Percentiles rank a stretch among this genome's conserved stretches.
Conservation (phyloP, 2,329 filamentous ascomycete genomes). For the Boeremia exigua region DNA sequence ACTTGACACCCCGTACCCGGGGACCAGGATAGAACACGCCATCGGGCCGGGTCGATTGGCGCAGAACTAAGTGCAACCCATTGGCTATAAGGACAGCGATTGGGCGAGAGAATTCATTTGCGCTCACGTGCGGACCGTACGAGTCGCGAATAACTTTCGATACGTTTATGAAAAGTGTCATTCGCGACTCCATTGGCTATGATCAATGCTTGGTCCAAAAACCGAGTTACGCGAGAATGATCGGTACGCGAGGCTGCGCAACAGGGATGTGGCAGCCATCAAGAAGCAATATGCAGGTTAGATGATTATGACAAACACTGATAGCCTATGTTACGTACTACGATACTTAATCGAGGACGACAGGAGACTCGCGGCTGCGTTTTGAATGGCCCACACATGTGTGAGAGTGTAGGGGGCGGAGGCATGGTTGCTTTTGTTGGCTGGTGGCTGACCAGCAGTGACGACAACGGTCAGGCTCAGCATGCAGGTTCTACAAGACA, state of each 20-base stretch:
- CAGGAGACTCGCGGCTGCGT: background rate
- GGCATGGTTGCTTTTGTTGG: constrained; percentile 7
- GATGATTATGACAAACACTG: constrained; percentile 5
- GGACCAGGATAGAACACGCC: constrained; percentile 7
- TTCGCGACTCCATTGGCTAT: no score
- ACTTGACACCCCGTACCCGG: constrained; percentile 9
- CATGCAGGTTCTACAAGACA: background rate
- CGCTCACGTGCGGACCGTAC: no score
- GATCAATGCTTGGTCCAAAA: no score
- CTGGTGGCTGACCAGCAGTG: constrained; percentile 1
- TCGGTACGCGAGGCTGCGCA: constrained; percentile 3
- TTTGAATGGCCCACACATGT: background rate
- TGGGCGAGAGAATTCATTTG: background rate
- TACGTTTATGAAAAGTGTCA: no score
- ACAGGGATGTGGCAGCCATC: constrained; percentile 2
- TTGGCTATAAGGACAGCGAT: background rate
- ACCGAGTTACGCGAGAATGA: background rate
- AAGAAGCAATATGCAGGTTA: background rate
- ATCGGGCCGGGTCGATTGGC: constrained; percentile 13
- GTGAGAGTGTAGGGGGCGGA: background rate
- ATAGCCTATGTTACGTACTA: constrained; percentile 10
- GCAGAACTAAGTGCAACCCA: background rate
- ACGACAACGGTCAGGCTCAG: background rate
- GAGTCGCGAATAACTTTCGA: background rate
- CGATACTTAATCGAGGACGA: background rate